These are phyloP conservation scores for Apostasia ramifera DNA, from an alignment of 106 monocot genomes.

Conservation along the genomic window DNA sequence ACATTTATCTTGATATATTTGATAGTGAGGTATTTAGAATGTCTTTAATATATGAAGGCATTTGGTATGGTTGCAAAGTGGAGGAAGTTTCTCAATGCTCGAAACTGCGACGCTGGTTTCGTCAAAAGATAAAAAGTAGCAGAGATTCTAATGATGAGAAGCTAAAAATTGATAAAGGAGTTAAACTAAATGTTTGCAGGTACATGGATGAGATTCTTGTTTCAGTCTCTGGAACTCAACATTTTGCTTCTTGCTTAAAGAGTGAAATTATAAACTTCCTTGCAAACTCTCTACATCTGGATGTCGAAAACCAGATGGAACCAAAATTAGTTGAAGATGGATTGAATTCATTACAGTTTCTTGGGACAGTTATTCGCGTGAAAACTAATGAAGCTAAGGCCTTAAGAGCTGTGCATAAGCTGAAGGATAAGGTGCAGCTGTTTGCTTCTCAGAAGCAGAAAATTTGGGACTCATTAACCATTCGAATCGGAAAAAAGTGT, in stretches of 20 bases:
- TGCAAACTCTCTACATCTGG: constrained; percentile 43
- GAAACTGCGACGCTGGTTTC: constrained; percentile 65
- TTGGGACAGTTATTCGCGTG: constrained; percentile 39
- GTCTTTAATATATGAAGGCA: constrained; percentile 74
- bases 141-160: constrained; percentile 9
- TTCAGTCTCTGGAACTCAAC: constrained; percentile 62
- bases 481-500: constrained; percentile 86
- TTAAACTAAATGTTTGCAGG: constrained; percentile 67
- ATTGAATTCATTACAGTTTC: constrained; percentile 53
- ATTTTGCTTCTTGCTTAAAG: constrained; percentile 45
- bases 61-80: constrained; percentile 13
- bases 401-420: constrained; percentile 68
- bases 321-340: constrained; percentile 16
- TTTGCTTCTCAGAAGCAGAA: constrained; percentile 79
- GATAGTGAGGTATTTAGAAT: constrained; percentile 66
- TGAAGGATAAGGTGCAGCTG: constrained; percentile 71
- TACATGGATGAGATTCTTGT: constrained; percentile 94
- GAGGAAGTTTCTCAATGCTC: constrained; percentile 18
- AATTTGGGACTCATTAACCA: constrained; percentile 65
- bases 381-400: constrained; percentile 30
- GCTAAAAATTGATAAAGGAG: constrained; percentile 1
- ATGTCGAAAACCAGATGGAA: constrained; percentile 26
- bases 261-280: constrained; percentile 51
- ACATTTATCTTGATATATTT: constrained; percentile 76
- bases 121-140: constrained; percentile 46